Base-by-base conservation (phyloP, 129 eudicot species). In the Pulicaria dysenterica region DNA sequence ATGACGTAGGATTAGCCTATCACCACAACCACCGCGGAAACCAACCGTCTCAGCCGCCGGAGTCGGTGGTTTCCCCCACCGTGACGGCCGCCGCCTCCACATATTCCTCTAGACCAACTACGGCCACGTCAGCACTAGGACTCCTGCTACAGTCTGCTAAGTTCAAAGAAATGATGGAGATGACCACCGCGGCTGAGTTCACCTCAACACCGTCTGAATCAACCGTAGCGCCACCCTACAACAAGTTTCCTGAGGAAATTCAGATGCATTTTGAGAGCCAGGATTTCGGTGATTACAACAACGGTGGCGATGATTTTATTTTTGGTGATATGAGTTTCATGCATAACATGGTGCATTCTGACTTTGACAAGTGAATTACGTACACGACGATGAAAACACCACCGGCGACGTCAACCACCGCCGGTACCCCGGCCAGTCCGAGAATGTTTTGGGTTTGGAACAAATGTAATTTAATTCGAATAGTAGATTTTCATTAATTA, bases 161-260 rank as follows among this genome's bases (percentile, higher is more conserved):
- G 77, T 90, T 90, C 57, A 87, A 85, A 81, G 96, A 90, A 69
- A 87, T 87, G 93, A 81, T 90, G 96, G 96, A 90, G 79, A 87
- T 87, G 94, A 90, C 88, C 6, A 64, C 85, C 15, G 91, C 85
- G n/a, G 89, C 79, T 3, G 94, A 90, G 64, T 75, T 59, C 73
- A 80, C 82, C 13, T 42, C 85, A 44, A 70, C 80, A 8, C 72
- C 86, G 1, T 77, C 69, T 1, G 78, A 70, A 55, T 74, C 83
- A 5, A 53, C 50, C 46, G 2, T 69, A 24, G 80, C 71, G 19
- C 75, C 83, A 2, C 70, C 74, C 0, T 73, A 69, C 14, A 43
- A 83, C 77, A 85, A 79, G 68, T 74, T 87, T 15, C 89, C 89
- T 0, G 87, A 83, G 42, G 93, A 87, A 10, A 60, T 87, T 31